phyloP scores from a whole-genome alignment of 2,329 filamentous ascomycete species.

The Calonectria pseudoturangicola region DNA sequence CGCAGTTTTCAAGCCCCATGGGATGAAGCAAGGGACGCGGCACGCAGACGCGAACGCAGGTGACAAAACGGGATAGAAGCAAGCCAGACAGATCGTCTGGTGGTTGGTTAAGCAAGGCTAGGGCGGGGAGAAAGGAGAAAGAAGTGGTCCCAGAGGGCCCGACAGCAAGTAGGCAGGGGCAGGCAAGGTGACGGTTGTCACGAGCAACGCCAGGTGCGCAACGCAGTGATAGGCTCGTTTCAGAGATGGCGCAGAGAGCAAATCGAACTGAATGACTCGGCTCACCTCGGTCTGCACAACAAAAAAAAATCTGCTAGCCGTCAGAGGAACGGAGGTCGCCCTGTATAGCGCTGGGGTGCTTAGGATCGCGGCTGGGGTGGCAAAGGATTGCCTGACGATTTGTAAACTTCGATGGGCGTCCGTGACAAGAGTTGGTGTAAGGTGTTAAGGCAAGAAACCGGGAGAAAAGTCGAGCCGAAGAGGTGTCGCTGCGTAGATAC shows the following conservation, averaged over 20 bases:
- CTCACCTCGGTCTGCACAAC: slow-evolving; percentile 55
- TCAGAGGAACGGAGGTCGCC: slow-evolving; percentile 29
- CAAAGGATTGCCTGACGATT: slow-evolving; percentile 40
- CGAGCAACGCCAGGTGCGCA: slow-evolving; percentile 56
- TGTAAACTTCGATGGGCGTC: slow-evolving; percentile 29
- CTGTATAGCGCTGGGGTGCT: slow-evolving; percentile 20
- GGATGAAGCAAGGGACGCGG: slow-evolving; percentile 43
- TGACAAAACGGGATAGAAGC: slow-evolving; percentile 33
- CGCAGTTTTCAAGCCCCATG: slow-evolving; percentile 46
- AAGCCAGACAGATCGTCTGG: slow-evolving; percentile 44
- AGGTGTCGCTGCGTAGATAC: slow-evolving; percentile 42
- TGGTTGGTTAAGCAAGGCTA: slow-evolving; percentile 51
- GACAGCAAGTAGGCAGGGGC: slow-evolving; percentile 46
- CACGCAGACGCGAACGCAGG: slow-evolving; percentile 43
- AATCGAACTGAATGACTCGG: slow-evolving; percentile 58
- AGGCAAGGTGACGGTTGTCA: slow-evolving; percentile 53
- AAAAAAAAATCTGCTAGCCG: slow-evolving; percentile 46
- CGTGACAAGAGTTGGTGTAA: slow-evolving; percentile 41
- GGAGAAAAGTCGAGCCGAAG: slow-evolving; percentile 48
- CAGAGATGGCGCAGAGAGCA: slow-evolving; percentile 52
- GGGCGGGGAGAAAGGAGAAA: slow-evolving; percentile 47
- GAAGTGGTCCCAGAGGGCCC: slow-evolving; percentile 53
- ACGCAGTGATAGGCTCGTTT: slow-evolving; percentile 51
- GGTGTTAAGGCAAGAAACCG: slow-evolving; percentile 42
- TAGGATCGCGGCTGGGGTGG: slow-evolving; percentile 31